Base-by-base conservation (phyloP, 768 basidiomycete genomes). In the Basidioascus undulatus region DNA sequence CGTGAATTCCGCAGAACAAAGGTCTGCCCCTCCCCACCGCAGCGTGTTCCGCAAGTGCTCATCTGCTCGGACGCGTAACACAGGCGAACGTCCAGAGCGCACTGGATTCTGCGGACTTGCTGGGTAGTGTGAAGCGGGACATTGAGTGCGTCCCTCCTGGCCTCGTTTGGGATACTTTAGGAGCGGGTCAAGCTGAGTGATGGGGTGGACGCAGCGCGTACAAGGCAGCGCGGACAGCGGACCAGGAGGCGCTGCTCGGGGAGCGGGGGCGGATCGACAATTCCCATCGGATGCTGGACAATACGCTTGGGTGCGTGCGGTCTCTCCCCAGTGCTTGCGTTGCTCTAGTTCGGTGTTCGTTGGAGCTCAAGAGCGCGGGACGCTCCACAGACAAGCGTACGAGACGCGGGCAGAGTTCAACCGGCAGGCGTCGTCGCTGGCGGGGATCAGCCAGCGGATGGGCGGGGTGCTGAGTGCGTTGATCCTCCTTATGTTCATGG, bases 301-400 rank as follows among this genome's bases (percentile, higher is more conserved):
- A 78, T 32, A 67, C 87, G 26, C 64, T 98, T 20, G 70, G 77
- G 86, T 89, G 53, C 44, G 78, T 57, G n/a, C 13, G 15, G 7
- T 11, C 18, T 36, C 32, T 3, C 32, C 16, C 21, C 25, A 4
- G 13, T 33, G n/a, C 4, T 12, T 24, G 15, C 20, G 24, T 40
- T 23, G 30, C 27, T 41, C 26, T 35, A 44, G 37, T 32, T 25
- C 26, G 40, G 42, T 23, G 24, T 33, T 23, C 24, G 18, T 8
- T 23, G 28, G 39, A 13, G 27, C n/a, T n/a, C n/a, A n/a, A n/a
- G n/a, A n/a, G n/a, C n/a, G n/a, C n/a, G n/a, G n/a, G n/a, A n/a
- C n/a, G n/a, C n/a, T n/a, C n/a, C n/a, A n/a, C 55, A 94, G 86
- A 33, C 92, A 96, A 71, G 92, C 89, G 23, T 87, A 94, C 53